phyloP scores from a whole-genome alignment of 768 basidiomycete species.

The Kwoniella dejecticola region DNA sequence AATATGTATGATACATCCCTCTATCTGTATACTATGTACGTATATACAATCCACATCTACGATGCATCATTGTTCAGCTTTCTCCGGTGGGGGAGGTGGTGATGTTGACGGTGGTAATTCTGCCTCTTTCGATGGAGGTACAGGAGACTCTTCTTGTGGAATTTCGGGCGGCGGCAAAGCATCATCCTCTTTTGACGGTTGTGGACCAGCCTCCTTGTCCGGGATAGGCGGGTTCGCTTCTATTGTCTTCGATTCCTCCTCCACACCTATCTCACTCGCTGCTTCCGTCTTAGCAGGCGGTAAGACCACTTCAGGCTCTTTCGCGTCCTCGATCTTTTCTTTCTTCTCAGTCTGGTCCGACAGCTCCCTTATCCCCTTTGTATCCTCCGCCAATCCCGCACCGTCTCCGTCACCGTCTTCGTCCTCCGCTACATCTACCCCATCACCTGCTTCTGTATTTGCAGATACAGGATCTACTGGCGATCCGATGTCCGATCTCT shows the following conservation, averaged over 20 bases:
- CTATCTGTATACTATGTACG: neutral
- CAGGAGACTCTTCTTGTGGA: neutral
- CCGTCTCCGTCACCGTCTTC: slow-evolving; percentile 28
- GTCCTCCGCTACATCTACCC: slow-evolving; percentile 15
- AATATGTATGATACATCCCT: neutral
- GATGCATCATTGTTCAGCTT: too few species aligned
- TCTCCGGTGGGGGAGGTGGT: neutral
- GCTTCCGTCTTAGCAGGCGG: neutral
- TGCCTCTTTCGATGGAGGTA: neutral
- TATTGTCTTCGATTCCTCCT: neutral
- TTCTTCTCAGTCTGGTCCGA: neutral
- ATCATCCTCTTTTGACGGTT: too few species aligned
- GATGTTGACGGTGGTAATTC: neutral
- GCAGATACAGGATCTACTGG: too few species aligned
- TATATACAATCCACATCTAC: too few species aligned
- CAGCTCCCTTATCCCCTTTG: too few species aligned
- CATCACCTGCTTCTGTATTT: slow-evolving; percentile 9
- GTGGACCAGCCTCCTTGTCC: too few species aligned
- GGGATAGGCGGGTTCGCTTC: too few species aligned
- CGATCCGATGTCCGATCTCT: slow-evolving; percentile 9
- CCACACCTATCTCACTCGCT: neutral
- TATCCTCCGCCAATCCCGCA: slow-evolving; percentile 1
- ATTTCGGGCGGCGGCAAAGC: neutral
- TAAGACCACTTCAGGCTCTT: too few species aligned
- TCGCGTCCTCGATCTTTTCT: neutral